Percentiles rank a stretch among this genome's conserved stretches.
Conservation (phyloP, 192 early-diverging fungal genomes). For the Coemansia erecta region DNA sequence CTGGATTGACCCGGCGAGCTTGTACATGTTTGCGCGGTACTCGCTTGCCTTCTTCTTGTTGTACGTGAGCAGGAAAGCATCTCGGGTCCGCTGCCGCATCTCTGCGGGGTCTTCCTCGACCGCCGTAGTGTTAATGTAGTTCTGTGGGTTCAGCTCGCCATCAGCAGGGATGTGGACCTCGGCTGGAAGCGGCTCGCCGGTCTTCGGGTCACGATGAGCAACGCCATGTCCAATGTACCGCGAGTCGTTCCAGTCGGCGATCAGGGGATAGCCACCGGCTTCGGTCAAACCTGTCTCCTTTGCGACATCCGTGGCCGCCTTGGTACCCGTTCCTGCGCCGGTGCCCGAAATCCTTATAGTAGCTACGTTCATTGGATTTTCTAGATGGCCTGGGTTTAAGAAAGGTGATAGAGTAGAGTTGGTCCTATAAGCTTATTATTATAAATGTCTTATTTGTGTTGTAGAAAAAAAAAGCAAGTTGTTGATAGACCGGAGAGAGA, state of each 20-base stretch:
- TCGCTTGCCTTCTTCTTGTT: constrained; percentile 34
- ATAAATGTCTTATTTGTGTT: too few relatives aligned
- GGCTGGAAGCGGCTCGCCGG: constrained; percentile 40
- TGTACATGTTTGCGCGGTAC: constrained; percentile 41
- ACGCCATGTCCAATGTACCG: constrained; percentile 50
- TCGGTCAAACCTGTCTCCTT: constrained; percentile 37
- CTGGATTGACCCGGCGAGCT: constrained; percentile 30
- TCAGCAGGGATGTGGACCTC: constrained; percentile 35
- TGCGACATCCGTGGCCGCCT: constrained; percentile 43
- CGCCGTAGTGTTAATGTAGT: constrained; percentile 23
- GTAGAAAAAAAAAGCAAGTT: too few relatives aligned
- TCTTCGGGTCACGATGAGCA: constrained; percentile 49
- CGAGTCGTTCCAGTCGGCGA: constrained; percentile 40
- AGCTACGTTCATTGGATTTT: constrained; percentile 4
- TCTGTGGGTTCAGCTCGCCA: constrained; percentile 51
- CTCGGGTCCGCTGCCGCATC: constrained; percentile 25
- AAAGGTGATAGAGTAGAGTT: neutral
- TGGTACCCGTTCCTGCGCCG: constrained; percentile 42
- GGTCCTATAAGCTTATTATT: too few relatives aligned
- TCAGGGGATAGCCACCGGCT: constrained; percentile 46
- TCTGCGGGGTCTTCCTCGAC: constrained; percentile 37
- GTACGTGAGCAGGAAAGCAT: constrained; percentile 37
- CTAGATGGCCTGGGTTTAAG: neutral
- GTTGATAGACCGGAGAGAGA: too few relatives aligned
- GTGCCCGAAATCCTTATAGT: constrained; percentile 33